These are phyloP conservation scores for Elongisporangium prolatum DNA, from an alignment of 352 stramenopile genomes.

Conservation along the genomic window DNA sequence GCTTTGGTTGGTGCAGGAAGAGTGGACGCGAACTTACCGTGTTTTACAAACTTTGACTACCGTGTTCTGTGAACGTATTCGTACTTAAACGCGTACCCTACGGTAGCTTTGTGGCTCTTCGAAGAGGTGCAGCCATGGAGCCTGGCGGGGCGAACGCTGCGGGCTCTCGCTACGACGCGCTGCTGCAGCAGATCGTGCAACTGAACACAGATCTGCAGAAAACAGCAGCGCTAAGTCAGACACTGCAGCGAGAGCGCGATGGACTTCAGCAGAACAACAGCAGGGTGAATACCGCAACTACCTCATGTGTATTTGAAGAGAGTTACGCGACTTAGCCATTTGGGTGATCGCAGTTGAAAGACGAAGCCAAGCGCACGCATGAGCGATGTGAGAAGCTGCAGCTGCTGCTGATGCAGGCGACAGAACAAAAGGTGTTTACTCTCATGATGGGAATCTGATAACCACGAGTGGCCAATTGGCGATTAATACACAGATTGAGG, in stretches of 20 bases:
- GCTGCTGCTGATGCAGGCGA: conserved; percentile 74
- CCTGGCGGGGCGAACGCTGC: neutral
- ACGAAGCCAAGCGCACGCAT: conserved; percentile 57
- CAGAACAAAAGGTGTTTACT: conserved; percentile 64
- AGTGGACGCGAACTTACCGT: neutral
- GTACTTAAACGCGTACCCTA: neutral
- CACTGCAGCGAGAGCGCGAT: conserved; percentile 73
- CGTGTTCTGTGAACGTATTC: too few species aligned
- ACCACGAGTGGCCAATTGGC: neutral
- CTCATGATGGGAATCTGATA: neutral
- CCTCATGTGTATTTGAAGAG: too few species aligned
- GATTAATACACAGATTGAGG: conserved; percentile 42
- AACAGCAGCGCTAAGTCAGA: conserved; percentile 73
- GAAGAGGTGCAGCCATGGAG: conserved; percentile 1
- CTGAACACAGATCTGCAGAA: conserved; percentile 83
- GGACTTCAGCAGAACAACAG: conserved; percentile 50
- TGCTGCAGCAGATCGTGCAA: conserved; percentile 81
- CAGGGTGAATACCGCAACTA: too few species aligned
- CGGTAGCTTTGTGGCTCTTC: neutral
- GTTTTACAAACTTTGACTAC: too few species aligned
- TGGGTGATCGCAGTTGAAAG: conserved; percentile 53
- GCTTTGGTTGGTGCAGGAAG: neutral
- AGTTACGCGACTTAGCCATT: too few species aligned
- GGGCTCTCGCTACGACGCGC: conserved; percentile 55
- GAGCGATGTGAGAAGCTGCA: conserved; percentile 83